Percentiles rank a stretch among this genome's conserved stretches.
These are phyloP conservation scores for Cercospora zeina DNA, from an alignment of 2,329 filamentous ascomycete species.

Conservation along the genomic window DNA sequence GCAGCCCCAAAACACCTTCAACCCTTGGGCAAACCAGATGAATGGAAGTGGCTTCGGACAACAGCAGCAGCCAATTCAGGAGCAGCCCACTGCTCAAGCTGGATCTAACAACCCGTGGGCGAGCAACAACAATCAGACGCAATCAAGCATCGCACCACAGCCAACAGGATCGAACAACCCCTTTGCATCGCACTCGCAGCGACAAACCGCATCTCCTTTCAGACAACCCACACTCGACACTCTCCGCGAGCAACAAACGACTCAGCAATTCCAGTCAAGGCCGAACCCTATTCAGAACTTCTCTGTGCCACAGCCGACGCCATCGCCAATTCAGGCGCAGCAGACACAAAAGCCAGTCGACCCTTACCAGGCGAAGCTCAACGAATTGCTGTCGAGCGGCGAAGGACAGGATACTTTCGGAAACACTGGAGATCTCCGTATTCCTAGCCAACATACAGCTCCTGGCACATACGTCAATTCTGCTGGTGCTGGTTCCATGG, in stretches of 20 bases:
- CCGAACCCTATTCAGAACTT: conserved; percentile 46
- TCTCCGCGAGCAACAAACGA: conserved; percentile 80
- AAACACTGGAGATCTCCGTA: conserved; percentile 92
- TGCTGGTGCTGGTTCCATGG: conserved; percentile 72
- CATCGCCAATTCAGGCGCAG: conserved; percentile 54
- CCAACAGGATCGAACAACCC: conserved; percentile 97
- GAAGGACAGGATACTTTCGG: conserved; percentile 97
- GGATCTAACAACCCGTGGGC: conserved; percentile 97
- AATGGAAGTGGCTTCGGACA: conserved; percentile 62
- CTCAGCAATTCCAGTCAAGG: conserved; percentile 61
- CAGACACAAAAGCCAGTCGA: conserved; percentile 46
- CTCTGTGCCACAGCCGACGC: conserved; percentile 48
- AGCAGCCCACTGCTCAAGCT: conserved; percentile 66
- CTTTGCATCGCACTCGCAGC: conserved; percentile 72
- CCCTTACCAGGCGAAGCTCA: conserved; percentile 71
- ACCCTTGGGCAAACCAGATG: conserved; percentile 44
- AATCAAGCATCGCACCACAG: conserved; percentile 70
- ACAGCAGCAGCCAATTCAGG: conserved; percentile 53
- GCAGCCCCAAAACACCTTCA: conserved; percentile 63
- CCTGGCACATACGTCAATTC: conserved; percentile 97
- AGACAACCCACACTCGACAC: conserved; percentile 71
- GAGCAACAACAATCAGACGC: conserved; percentile 53
- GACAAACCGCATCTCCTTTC: conserved; percentile 54
- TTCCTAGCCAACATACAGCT: conserved; percentile 93
- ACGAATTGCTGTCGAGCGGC: conserved; percentile 78